A percentile compares a stretch with the other conserved stretches of the same genome.
These are phyloP conservation scores for Filobasidium floriforme DNA, from an alignment of 768 basidiomycete genomes.

Conservation along the genomic window DNA sequence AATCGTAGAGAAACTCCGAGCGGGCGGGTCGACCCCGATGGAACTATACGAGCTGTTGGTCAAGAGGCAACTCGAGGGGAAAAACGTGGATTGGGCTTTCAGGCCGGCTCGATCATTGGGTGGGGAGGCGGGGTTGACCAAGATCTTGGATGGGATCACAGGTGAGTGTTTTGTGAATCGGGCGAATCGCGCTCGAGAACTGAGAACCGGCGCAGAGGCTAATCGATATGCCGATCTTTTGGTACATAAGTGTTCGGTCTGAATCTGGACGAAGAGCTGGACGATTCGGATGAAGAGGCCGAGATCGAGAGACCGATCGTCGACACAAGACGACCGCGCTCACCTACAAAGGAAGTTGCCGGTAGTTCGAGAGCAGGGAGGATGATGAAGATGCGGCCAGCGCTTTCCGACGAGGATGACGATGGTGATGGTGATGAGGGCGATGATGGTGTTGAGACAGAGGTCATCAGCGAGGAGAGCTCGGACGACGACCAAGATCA, in stretches of 20 bases:
- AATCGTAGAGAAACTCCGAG: not conserved
- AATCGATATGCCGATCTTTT: too few species aligned
- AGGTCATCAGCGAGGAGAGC: slow-evolving; percentile 22
- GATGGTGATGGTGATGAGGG: not conserved
- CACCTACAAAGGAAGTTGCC: too few species aligned
- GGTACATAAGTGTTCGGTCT: not conserved
- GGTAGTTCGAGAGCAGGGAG: slow-evolving; percentile 13
- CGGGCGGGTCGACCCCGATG: not conserved
- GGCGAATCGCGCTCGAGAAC: too few species aligned
- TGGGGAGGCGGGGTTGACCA: not conserved
- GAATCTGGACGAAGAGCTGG: slow-evolving; percentile 4
- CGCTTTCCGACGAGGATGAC: slow-evolving; percentile 13
- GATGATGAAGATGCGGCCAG: slow-evolving; percentile 6
- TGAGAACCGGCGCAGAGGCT: too few species aligned
- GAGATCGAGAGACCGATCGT: not conserved
- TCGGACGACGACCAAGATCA: slow-evolving; percentile 32
- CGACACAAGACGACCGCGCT: too few species aligned
- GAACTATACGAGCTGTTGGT: not conserved
- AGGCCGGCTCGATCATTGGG: slow-evolving; percentile 4
- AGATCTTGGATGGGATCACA: not conserved
- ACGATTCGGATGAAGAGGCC: not conserved
- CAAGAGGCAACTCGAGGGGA: slow-evolving; percentile 5
- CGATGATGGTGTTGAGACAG: slow-evolving; percentile 9
- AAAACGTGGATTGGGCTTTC: slow-evolving; percentile 14
- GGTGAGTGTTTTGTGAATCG: not conserved